Conservation (phyloP, 2,329 filamentous ascomycete species). For the Teratosphaeria epicoccoides region DNA sequence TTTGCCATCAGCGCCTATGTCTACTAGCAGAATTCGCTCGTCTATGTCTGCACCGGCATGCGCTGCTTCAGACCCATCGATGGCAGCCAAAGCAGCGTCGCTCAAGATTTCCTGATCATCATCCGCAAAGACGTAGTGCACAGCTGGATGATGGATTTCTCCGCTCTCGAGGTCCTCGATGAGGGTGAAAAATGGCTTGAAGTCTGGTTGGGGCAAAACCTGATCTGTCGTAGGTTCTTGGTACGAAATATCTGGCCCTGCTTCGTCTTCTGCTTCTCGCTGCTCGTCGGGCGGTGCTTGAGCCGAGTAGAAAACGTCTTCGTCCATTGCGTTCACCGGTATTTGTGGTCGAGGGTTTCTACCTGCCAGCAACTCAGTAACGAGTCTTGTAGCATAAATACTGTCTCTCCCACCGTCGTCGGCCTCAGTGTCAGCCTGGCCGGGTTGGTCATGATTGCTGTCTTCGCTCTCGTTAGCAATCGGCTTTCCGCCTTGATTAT, state of each 20-base stretch:
- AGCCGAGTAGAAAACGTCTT: background rate
- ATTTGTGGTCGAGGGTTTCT: background rate
- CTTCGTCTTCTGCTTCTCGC: background rate
- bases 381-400: background rate
- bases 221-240: conserved; percentile 5
- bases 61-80: conserved; percentile 37
- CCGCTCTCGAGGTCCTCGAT: conserved; percentile 64
- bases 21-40: conserved; percentile 49
- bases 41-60: conserved; percentile 14
- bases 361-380: background rate
- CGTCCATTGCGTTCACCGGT: background rate
- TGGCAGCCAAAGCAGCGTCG: conserved; percentile 47
- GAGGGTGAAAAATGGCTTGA: conserved; percentile 76
- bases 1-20: conserved; percentile 37
- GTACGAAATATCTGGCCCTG: background rate
- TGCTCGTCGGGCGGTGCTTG: background rate
- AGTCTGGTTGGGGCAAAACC: conserved; percentile 35
- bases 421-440: background rate
- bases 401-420: background rate
- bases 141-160: conserved; percentile 69
- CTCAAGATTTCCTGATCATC: conserved; percentile 74
- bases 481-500: background rate
- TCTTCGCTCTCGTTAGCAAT: background rate
- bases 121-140: conserved; percentile 89
- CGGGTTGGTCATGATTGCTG: background rate